Conservation (phyloP, 441 rosid species). For the Adansonia grandidieri region DNA sequence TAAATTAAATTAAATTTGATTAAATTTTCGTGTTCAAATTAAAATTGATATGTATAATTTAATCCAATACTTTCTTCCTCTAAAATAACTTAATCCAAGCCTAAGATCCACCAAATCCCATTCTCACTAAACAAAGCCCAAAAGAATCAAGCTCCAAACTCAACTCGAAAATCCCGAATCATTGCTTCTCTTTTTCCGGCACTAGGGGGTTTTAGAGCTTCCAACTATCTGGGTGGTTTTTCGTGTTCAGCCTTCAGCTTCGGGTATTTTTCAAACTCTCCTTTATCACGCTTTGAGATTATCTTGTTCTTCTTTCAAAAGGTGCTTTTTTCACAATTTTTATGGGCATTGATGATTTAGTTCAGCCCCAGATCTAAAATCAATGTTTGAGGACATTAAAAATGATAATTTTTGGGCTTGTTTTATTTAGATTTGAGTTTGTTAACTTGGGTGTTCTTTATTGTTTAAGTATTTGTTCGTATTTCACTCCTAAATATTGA, state of each 20-base stretch:
- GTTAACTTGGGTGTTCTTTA: not conserved
- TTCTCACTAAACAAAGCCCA: not conserved
- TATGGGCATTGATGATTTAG: not conserved
- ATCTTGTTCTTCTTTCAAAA: not conserved
- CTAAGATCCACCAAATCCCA: not conserved
- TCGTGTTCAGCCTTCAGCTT: not conserved
- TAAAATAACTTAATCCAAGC: not conserved
- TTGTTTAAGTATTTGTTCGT: no score
- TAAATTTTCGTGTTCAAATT: no score
- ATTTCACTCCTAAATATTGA: no score
- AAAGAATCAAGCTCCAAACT: not conserved
- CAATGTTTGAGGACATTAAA: not conserved
- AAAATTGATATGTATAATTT: no score
- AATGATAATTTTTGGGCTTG: not conserved
- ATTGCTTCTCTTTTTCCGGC: no score
- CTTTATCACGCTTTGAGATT: not conserved
- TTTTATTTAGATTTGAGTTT: not conserved
- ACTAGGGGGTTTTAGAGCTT: not conserved
- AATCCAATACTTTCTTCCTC: not conserved
- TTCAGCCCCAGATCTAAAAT: not conserved
- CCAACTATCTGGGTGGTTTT: not conserved
- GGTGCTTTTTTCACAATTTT: not conserved
- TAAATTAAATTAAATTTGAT: no score
- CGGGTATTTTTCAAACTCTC: not conserved
- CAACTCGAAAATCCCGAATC: no score